Conservation (phyloP, 1,284 basidiomycete species). For the Tetrapyrgos nigripes region DNA sequence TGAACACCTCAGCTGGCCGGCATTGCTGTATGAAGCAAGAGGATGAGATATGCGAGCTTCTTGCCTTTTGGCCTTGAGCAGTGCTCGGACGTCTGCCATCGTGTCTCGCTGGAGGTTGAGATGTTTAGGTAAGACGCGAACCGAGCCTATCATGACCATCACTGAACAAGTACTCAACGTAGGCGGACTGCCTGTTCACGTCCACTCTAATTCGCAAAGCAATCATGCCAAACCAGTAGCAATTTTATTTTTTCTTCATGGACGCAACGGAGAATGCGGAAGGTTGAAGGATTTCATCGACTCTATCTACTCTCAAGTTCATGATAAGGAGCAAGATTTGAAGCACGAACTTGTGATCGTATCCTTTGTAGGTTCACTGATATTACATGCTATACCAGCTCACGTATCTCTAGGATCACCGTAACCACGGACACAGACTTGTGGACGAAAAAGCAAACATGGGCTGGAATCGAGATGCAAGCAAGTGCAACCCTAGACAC, state of each 20-base stretch:
- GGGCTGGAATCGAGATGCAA: constrained; percentile 56
- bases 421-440: constrained; percentile 75
- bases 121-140: background rate
- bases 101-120: background rate
- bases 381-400: background rate
- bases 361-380: constrained; percentile 52
- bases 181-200: constrained; percentile 52
- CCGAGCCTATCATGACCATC: constrained; percentile 3
- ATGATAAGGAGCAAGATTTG: constrained; percentile 27
- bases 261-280: constrained; percentile 45
- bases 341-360: constrained; percentile 57
- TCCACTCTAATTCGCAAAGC: constrained; percentile 37
- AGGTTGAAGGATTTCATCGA: constrained; percentile 32
- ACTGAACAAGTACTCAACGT: constrained; percentile 42
- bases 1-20: constrained; percentile 71
- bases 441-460: constrained; percentile 59
- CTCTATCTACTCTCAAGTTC: constrained; percentile 1
- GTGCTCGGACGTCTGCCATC: constrained; percentile 77
- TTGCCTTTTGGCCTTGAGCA: constrained; percentile 79
- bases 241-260: constrained; percentile 69
- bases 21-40: constrained; percentile 67
- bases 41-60: constrained; percentile 75
- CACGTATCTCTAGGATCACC: constrained; percentile 65
- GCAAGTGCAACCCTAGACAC: constrained; percentile 64
- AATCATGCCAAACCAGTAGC: constrained; percentile 41